Conservation (phyloP, 306 rosid species). For the Cicer arietinum region DNA sequence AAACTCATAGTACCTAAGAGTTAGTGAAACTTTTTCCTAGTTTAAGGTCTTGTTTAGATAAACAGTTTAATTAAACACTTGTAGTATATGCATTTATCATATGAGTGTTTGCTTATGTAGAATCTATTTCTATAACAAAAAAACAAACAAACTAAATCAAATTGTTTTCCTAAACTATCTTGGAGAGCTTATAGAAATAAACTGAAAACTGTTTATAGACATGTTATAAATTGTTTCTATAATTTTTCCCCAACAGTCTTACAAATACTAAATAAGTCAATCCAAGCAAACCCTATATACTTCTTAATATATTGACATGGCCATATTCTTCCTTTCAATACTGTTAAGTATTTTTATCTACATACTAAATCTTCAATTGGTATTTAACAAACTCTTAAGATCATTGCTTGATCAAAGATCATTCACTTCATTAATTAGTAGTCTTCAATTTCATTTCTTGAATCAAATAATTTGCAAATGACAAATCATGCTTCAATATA, state of each 20-base stretch:
- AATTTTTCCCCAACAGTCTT: too few relatives aligned
- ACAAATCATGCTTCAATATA: constrained; percentile 5
- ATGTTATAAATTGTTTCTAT: too few relatives aligned
- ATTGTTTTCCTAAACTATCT: too few relatives aligned
- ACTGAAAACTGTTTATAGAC: too few relatives aligned
- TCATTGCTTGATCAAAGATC: constrained; percentile 31
- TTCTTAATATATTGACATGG: constrained; percentile 10
- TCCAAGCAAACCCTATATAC: neutral
- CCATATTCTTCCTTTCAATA: constrained; percentile 22
- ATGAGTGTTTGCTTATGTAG: too few relatives aligned
- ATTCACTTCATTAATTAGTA: constrained; percentile 14
- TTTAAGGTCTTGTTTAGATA: neutral
- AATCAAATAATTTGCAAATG: constrained; percentile 4
- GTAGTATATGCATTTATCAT: too few relatives aligned
- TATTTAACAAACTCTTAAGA: constrained; percentile 17
- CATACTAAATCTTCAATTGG: neutral
- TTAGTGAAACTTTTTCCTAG: constrained; percentile 8
- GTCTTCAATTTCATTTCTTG: constrained; percentile 2
- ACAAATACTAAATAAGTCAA: too few relatives aligned
- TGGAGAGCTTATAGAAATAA: too few relatives aligned
- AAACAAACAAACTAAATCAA: too few relatives aligned
- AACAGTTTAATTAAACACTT: too few relatives aligned
- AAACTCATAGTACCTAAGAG: constrained; percentile 15
- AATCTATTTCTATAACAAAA: too few relatives aligned
- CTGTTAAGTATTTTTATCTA: neutral